Evolutionary conservation across 2,329 filamentous ascomycete genomes (phyloP).

Genomic region (Sclerotinia spermophila): DNA sequence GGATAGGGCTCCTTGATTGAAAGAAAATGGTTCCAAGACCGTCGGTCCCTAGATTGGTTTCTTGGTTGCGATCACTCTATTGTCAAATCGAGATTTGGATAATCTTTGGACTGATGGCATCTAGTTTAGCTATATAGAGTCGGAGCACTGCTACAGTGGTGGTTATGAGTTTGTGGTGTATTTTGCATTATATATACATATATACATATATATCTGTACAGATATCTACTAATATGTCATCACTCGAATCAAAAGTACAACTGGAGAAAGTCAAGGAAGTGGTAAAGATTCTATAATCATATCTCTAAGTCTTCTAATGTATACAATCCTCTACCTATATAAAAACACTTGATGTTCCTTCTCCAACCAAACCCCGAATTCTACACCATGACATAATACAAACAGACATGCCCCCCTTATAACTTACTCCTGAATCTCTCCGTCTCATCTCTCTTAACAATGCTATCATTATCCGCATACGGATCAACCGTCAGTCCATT

Average conservation of each 20-base stretch:
- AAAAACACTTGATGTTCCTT: neutral
- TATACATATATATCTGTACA: neutral
- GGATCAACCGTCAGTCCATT: conserved; percentile 70
- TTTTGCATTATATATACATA: too few relatives aligned
- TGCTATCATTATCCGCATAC: conserved; percentile 58
- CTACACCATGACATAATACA: neutral
- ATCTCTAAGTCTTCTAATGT: neutral
- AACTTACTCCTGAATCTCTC: conserved; percentile 48
- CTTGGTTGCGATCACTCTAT: neutral
- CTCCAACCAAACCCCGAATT: neutral
- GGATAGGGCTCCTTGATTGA: too few relatives aligned
- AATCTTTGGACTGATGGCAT: neutral
- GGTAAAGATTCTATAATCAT: neutral
- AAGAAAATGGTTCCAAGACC: too few relatives aligned
- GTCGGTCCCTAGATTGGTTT: too few relatives aligned
- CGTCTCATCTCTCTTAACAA: conserved; percentile 59
- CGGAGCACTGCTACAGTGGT: neutral
- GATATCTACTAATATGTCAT: neutral
- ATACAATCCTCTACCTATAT: neutral
- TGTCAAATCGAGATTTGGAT: neutral
- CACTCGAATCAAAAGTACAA: neutral
- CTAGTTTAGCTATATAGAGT: neutral
- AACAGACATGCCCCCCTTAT: conserved; percentile 31
- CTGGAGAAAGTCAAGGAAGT: neutral
- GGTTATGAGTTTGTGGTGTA: neutral